Evolutionary conservation across 1,284 basidiomycete species (phyloP).

Genomic region (Cutaneotrichosporon sp.): DNA sequence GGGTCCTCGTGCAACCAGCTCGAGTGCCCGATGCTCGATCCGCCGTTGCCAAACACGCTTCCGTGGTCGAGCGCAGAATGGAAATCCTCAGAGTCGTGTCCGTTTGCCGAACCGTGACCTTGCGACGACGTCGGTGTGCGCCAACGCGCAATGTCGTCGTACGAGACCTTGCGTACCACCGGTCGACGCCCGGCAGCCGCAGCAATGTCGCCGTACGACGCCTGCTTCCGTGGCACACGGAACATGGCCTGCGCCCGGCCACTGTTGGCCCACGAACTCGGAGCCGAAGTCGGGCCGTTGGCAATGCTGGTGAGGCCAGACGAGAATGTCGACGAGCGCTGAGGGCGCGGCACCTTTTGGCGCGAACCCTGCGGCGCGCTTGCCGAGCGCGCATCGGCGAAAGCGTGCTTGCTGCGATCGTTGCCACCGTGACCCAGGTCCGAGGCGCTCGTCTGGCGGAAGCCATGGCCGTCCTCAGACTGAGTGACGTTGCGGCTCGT

Average conservation of each 20-base stretch:
- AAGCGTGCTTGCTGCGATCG: background rate
- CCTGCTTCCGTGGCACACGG: background rate
- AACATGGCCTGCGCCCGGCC: background rate
- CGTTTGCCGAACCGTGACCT: background rate
- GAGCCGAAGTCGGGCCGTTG: too few relatives aligned
- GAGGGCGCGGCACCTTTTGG: background rate
- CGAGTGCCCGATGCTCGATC: constrained; percentile 1
- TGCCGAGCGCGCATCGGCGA: background rate
- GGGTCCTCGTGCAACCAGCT: constrained; percentile 3
- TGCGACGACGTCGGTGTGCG: background rate
- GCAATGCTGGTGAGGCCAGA: too few relatives aligned
- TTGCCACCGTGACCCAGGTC: background rate
- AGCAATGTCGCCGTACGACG: background rate
- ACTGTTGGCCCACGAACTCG: too few relatives aligned
- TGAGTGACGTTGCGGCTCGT: background rate
- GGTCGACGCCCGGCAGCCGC: background rate
- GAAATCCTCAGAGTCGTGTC: constrained; percentile 1
- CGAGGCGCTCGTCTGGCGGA: background rate
- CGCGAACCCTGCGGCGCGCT: background rate
- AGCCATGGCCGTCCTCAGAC: background rate
- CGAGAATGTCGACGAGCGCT: background rate
- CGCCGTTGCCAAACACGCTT: background rate
- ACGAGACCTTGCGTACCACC: background rate
- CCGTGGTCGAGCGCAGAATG: constrained; percentile 3
- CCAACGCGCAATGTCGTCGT: background rate